A percentile compares a stretch with the other conserved stretches of the same genome.
Evolutionary conservation across 306 rosid genomes (phyloP).

Genomic region (Ziziphus jujuba): DNA sequence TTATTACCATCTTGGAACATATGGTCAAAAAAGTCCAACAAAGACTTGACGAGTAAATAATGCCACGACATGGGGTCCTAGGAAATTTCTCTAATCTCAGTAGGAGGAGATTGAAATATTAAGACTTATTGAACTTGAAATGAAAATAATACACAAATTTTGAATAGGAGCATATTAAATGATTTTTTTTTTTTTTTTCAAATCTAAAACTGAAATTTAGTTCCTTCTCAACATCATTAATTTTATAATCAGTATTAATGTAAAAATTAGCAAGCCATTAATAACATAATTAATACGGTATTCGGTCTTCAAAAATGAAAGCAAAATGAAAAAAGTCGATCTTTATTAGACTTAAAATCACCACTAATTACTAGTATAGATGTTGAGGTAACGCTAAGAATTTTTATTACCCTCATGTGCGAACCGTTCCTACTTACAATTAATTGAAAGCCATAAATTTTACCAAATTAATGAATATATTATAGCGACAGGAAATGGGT

Average conservation of each 20-base stretch:
- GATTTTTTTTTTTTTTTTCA: background rate
- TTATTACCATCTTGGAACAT: background rate
- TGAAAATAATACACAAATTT: too few species aligned
- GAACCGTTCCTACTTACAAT: conserved; percentile 2
- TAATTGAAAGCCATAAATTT: background rate
- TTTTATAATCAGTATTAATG: background rate
- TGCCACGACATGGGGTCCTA: too few species aligned
- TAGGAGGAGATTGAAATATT: too few species aligned
- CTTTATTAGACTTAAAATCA: background rate
- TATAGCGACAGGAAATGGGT: background rate
- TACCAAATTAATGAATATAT: background rate
- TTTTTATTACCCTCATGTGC: background rate
- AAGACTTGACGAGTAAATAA: too few species aligned
- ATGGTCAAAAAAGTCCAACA: conserved; percentile 35
- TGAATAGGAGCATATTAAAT: background rate
- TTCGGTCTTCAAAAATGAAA: conserved; percentile 5
- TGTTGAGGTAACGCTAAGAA: conserved; percentile 18
- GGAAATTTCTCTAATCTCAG: too few species aligned
- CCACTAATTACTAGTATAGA: background rate
- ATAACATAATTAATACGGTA: conserved; percentile 14
- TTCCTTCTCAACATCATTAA: background rate
- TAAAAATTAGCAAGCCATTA: conserved; percentile 9
- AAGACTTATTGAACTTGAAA: too few species aligned
- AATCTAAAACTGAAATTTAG: background rate
- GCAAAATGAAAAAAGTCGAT: background rate